Base-by-base conservation (phyloP, 306 rosid species). In the Quercus rubra region DNA sequence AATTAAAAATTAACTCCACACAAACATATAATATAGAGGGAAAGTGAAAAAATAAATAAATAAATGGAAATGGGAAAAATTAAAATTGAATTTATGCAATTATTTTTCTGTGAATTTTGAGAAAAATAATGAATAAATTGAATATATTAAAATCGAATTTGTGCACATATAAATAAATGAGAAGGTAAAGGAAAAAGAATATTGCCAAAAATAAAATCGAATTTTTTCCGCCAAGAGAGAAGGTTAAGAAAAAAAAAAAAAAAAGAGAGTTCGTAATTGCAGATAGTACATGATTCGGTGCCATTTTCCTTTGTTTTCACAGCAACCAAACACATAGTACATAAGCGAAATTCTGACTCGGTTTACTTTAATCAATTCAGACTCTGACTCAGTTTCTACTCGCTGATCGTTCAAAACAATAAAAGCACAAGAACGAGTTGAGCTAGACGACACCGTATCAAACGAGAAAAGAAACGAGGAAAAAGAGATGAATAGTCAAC, bases 281-380 rank as follows among this genome's bases (percentile, higher is more conserved):
- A 8, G 46, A 8, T 8, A 0, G 11, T 8, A 8, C 46, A 49
- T 66, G 68, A 55, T 59, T 63, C 75, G 14, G 25, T 77, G 27
- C 28, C 82, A 21, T 20, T 64, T 35, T 49, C n/a, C 81, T 76
- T 73, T 52, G 76, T 63, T 83, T 83, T 74, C 77, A 52, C 62
- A 30, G 63, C 72, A 75, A 79, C 23, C 74, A 75, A 83, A 59
- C 86, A 62, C 62, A 56, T 6, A 33, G 6, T 12, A 28, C 61
- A 59, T 73, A 73, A 38, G 33, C 35, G n/a, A 62, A 62, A 62
- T 14, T 9, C 15, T 11, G 15, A 62, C 68, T 62, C 38, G 68
- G 14, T 27, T 61, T 12, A 64, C 43, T 30, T 18, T 35, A 30
- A 63, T 15, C 54, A 49, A 62, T 28, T 59, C 7, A 23, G 15